Base-by-base conservation (phyloP, 495 filamentous ascomycete genomes). In the Staphylotrichum longicolle region DNA sequence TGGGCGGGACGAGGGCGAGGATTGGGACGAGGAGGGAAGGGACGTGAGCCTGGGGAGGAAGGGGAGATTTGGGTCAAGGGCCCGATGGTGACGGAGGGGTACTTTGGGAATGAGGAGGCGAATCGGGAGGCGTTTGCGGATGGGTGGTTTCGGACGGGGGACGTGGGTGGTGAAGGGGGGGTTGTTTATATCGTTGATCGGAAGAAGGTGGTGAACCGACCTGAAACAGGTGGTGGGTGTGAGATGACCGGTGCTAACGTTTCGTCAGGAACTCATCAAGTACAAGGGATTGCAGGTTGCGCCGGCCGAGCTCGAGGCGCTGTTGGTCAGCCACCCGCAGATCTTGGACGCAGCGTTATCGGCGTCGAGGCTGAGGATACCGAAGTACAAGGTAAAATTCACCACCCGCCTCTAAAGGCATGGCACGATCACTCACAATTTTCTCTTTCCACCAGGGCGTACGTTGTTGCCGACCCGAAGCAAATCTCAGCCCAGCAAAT, bases 311-410 rank as follows among this genome's bases (percentile, higher is more conserved):
- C 75, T 93, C 1, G 90, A 93, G 66, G 90, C 86, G 6, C 59
- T 90, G 27, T 75, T 95, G n/a, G 69, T 87, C 4, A 78, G 80
- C 12, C 89, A 93, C 65, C 80, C 83, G 20, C 78, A 82, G 48
- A 82, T 96, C 52, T 81, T 85, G 27, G 91, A 95, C 66, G 88
- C 86, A 1, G 91, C 88, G 90, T 96, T 3, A 85, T 91, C 58
- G 92, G 91, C 0, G 77, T 93, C 5, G 79, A 86, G 47, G 80
- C 78, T 3, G 82, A 86, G 54, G 87, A 81, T 0, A 87, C 85
- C 0, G 91, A 96, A 65, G 82, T 93, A 7, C 91, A 3, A 68
- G 70, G 71, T 72, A 57, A 48, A 65, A 30, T 1, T 8, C 30
- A 7, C 37, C 5, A 10, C 2, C 37, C 20, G 20, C 20, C 20